Conservation (phyloP, 1,284 basidiomycete species). For the Trichosporon sp. region DNA sequence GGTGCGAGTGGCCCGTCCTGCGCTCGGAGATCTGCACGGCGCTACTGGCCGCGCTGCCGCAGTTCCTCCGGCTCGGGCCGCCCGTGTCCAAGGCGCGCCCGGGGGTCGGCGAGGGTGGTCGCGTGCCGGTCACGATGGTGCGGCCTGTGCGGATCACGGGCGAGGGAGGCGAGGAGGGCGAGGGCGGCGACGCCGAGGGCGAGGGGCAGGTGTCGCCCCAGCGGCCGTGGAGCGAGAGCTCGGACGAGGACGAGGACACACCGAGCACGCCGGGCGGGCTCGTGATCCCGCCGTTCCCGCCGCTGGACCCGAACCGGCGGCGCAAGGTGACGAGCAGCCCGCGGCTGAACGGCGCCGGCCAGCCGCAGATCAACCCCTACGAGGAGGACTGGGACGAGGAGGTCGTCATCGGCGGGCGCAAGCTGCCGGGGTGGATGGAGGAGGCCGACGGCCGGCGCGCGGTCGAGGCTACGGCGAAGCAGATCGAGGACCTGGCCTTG, state of each 20-base stretch:
- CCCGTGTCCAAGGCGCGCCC: constrained; percentile 2
- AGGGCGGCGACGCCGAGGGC: neutral
- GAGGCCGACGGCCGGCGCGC: constrained; percentile 61
- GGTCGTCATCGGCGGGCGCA: constrained; percentile 52
- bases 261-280: constrained; percentile 59
- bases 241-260: constrained; percentile 20
- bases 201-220: neutral
- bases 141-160: neutral
- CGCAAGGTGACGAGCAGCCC: constrained; percentile 27
- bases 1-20: constrained; percentile 68
- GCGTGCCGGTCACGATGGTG: constrained; percentile 1
- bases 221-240: constrained; percentile 8
- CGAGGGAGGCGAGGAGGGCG: neutral
- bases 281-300: constrained; percentile 72
- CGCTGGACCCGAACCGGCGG: constrained; percentile 53
- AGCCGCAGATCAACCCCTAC: constrained; percentile 14
- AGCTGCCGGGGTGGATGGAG: constrained; percentile 54
- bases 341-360: constrained; percentile 14
- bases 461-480: constrained; percentile 59
- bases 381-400: constrained; percentile 48
- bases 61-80: constrained; percentile 23
- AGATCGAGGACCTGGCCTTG: constrained; percentile 64
- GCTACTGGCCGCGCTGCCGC: constrained; percentile 21
- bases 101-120: neutral
- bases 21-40: constrained; percentile 51